Percentiles rank a stretch among this genome's conserved stretches.
phyloP scores from a whole-genome alignment of 148 eudicot species.

The Agrostemma githago region DNA sequence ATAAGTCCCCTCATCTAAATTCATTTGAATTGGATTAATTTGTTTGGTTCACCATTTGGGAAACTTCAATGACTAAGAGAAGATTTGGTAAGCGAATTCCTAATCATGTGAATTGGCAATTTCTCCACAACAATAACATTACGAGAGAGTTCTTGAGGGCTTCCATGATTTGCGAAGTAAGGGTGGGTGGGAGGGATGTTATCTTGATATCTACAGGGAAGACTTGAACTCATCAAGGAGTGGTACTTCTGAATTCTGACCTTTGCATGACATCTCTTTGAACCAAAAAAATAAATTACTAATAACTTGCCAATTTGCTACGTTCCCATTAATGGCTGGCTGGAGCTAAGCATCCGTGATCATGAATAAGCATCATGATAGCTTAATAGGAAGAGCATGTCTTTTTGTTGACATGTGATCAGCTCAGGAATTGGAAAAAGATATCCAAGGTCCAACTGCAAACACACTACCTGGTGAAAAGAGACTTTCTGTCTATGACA shows the following conservation, averaged over 20 bases:
- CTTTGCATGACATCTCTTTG: neutral
- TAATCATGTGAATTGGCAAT: too few relatives aligned
- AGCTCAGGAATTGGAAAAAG: constrained; percentile 98
- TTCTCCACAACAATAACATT: too few relatives aligned
- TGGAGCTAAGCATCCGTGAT: neutral
- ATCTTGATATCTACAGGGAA: neutral
- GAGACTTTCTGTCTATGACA: constrained; percentile 71
- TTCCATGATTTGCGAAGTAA: too few relatives aligned
- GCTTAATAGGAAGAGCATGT: neutral
- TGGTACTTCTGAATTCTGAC: neutral
- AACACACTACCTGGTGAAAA: constrained; percentile 73
- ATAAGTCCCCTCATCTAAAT: too few relatives aligned
- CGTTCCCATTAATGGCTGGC: neutral
- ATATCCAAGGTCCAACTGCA: constrained; percentile 59
- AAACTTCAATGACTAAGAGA: too few relatives aligned
- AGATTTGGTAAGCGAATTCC: too few relatives aligned
- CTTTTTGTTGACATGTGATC: constrained; percentile 26
- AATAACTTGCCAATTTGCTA: neutral
- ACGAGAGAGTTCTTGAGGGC: too few relatives aligned
- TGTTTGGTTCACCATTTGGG: too few relatives aligned
- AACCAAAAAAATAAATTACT: neutral
- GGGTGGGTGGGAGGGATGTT: neutral
- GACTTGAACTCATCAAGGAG: neutral
- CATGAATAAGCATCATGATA: neutral
- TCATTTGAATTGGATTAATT: too few relatives aligned